Evolutionary conservation across 2,329 filamentous ascomycete genomes (phyloP).

Genomic region (Sclerotinia borealis): DNA sequence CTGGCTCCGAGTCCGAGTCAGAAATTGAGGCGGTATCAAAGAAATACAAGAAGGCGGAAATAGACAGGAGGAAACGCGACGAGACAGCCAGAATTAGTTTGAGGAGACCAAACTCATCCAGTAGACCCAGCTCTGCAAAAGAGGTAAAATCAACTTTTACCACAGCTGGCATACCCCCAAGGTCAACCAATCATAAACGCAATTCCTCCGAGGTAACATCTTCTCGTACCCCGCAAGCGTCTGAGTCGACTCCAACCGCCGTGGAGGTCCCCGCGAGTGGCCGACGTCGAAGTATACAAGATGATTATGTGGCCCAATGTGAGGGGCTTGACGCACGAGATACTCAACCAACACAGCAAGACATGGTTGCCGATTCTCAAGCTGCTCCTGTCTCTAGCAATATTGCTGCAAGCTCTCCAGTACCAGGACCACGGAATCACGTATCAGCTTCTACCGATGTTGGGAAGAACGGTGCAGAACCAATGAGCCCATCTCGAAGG

Average conservation of each 20-base stretch:
- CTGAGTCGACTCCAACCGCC: not conserved
- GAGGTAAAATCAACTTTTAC: not conserved
- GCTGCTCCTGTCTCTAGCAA: not conserved
- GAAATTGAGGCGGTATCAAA: slow-evolving; percentile 19
- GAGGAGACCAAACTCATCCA: not conserved
- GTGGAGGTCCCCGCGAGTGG: slow-evolving; percentile 26
- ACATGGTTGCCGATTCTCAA: slow-evolving; percentile 29
- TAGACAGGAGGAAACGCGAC: not conserved
- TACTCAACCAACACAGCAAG: slow-evolving; percentile 21
- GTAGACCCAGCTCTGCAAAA: not conserved
- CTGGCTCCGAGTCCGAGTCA: slow-evolving; percentile 19
- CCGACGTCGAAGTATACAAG: slow-evolving; percentile 21
- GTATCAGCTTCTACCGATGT: not conserved
- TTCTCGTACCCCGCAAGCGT: not conserved
- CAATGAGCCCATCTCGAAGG: not conserved
- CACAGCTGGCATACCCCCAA: not conserved
- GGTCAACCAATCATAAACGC: not conserved
- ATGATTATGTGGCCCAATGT: slow-evolving; percentile 28
- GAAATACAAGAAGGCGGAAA: not conserved
- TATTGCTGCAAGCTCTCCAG: slow-evolving; percentile 1
- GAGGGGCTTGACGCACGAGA: slow-evolving; percentile 24
- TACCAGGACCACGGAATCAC: not conserved
- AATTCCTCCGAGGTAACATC: not conserved
- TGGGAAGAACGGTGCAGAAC: not conserved
- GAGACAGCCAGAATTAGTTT: not conserved